Evolutionary conservation across 2,329 filamentous ascomycete genomes (phyloP).

Genomic region (Hypoxylon rubiginosum): DNA sequence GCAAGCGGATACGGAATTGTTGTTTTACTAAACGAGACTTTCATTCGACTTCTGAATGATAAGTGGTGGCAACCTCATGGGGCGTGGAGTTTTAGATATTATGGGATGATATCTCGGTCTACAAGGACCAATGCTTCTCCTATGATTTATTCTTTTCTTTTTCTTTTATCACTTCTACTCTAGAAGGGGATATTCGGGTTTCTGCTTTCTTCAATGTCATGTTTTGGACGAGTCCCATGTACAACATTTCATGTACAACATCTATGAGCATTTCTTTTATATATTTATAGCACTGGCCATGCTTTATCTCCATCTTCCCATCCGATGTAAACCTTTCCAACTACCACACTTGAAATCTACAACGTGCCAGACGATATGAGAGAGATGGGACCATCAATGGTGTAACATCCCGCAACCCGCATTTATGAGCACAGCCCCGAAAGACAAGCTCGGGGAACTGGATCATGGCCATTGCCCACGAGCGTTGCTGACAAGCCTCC

Average conservation of each 20-base stretch:
- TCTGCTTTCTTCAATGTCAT: not conserved
- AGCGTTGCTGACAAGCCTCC: not conserved
- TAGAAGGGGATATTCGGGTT: not conserved
- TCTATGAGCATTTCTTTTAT: constrained; percentile 2
- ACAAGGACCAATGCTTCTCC: not conserved
- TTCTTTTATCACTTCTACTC: not conserved
- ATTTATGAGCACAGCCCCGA: constrained; percentile 1
- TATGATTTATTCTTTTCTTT: constrained; percentile 2
- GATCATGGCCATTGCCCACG: not conserved
- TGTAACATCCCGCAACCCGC: not conserved
- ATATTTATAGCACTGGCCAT: not conserved
- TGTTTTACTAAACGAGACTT: not conserved
- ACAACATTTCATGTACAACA: constrained; percentile 10
- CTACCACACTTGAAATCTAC: not conserved
- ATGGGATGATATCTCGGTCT: not conserved
- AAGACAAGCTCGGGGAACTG: not conserved
- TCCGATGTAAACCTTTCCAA: not conserved
- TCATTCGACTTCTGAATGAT: not conserved
- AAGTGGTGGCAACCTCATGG: not conserved
- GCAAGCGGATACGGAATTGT: not conserved
- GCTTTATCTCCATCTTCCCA: constrained; percentile 8
- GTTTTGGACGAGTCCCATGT: not conserved
- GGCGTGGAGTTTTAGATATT: not conserved
- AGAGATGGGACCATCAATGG: not conserved
- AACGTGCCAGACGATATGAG: not conserved